Percentiles rank a stretch among this genome's conserved stretches.
These are phyloP conservation scores for Aspergillus udagawae DNA, from an alignment of 2,329 filamentous ascomycete genomes.

Conservation along the genomic window DNA sequence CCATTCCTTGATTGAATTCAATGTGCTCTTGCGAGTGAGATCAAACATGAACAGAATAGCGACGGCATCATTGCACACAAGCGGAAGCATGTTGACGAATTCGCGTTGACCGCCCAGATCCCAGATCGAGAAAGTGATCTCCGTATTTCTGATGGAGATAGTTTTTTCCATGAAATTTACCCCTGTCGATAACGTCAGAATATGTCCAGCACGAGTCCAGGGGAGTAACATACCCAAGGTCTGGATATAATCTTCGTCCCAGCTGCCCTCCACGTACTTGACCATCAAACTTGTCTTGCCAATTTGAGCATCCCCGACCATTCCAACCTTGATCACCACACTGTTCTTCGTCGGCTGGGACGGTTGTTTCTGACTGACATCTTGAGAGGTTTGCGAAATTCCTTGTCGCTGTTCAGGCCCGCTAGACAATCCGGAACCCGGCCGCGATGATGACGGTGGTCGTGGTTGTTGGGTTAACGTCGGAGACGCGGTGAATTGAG, in stretches of 20 bases:
- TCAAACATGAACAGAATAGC: conserved; percentile 99
- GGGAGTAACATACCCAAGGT: conserved; percentile 61
- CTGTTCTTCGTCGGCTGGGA: conserved; percentile 48
- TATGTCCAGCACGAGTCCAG: conserved; percentile 1
- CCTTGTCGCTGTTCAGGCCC: conserved; percentile 40
- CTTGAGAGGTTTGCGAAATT: conserved; percentile 48
- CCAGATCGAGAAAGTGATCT: conserved; percentile 99
- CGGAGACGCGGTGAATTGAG: conserved; percentile 40
- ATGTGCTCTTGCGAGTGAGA: conserved; percentile 91
- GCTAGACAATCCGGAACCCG: conserved; percentile 49
- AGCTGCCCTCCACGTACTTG: conserved; percentile 98
- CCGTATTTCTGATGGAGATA: conserved; percentile 97
- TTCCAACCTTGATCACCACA: conserved; percentile 98
- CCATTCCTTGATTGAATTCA: conserved; percentile 99
- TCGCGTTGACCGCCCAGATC: conserved; percentile 96
- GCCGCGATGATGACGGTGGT: conserved; percentile 39
- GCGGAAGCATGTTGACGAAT: conserved; percentile 98
- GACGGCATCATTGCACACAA: conserved; percentile 99
- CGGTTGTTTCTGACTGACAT: conserved; percentile 44
- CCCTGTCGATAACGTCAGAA: conserved; percentile 46
- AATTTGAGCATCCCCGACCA: conserved; percentile 98
- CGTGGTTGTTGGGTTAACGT: conserved; percentile 38
- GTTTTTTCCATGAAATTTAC: conserved; percentile 99
- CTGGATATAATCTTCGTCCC: conserved; percentile 99
- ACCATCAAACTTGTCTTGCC: conserved; percentile 99